phyloP scores from a whole-genome alignment of 768 basidiomycete genomes.

The Leucosporidium yakuticum region DNA sequence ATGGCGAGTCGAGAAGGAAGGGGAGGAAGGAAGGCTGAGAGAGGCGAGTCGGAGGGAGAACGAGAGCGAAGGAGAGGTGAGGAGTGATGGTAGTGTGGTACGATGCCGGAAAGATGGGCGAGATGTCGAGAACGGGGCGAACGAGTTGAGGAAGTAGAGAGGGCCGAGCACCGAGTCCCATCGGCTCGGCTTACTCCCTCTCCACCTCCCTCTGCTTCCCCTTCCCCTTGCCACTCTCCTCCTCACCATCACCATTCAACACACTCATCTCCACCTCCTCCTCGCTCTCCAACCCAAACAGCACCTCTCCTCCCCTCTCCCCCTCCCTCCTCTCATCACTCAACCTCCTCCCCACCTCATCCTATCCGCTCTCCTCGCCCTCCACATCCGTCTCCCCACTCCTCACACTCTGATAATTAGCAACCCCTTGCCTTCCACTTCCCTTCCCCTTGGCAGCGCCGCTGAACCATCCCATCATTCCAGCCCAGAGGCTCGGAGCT shows the following conservation, averaged over 20 bases:
- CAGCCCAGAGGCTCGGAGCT: background rate
- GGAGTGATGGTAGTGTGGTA: background rate
- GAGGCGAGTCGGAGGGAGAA: background rate
- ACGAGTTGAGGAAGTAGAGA: background rate
- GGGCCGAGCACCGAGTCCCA: background rate
- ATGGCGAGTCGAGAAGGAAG: background rate
- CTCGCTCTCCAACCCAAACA: background rate
- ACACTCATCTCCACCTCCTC: background rate
- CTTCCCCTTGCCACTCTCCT: no score
- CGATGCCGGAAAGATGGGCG: background rate
- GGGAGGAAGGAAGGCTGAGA: background rate
- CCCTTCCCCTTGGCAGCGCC: background rate
- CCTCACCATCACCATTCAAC: background rate
- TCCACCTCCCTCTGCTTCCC: no score
- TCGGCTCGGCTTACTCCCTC: no score
- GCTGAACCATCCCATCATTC: no score
- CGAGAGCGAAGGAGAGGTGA: background rate
- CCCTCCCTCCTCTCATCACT: background rate
- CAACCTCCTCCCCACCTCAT: conserved; percentile 1
- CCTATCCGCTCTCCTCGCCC: conserved; percentile 3
- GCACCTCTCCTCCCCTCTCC: background rate
- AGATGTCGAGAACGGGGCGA: background rate
- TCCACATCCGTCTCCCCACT: background rate
- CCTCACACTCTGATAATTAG: conserved; percentile 6
- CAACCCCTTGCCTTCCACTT: background rate